Base-by-base conservation (phyloP, 208 protist species). In the Trypanosoma conorhini region DNA sequence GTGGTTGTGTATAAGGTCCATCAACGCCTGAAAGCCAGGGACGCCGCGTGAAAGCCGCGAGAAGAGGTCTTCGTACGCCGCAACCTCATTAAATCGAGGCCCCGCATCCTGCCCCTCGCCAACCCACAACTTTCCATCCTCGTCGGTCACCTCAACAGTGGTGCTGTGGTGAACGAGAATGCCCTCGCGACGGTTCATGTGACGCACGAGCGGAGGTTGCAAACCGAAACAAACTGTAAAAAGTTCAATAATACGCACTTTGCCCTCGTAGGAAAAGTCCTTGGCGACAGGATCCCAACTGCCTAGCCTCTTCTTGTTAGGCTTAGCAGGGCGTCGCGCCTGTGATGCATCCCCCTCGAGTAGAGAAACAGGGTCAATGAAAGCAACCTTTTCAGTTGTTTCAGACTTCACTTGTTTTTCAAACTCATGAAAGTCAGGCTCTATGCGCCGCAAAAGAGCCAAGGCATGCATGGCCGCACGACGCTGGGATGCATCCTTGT, bases 391-490 rank as follows among this genome's bases (percentile, higher is more conserved):
- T 40, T 79, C 72, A 0, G 26, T 56, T 12, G 30, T 26, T n/a
- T 78, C 77, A 28, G 67, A 28, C n/a, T 70, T 70, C 52, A 56
- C 22, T 62, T 62, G 72, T 70, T 26, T 85, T 57, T 77, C 66
- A 56, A 62, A 48, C 68, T 75, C 57, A 15, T 56, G 21, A 74
- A 91, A 91, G 67, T 91, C 70, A 3, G 85, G 81, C 51, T 97
- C 89, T 48, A 97, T 67, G 46, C 83, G 77, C n/a, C 67, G 61
- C 40, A 96, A 73, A 17, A 97, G 48, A n/a, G 83, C 80, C 8
- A 95, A 54, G 7, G 79, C 82, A 70, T 97, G 93, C 85, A 92
- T 89, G 0, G 93, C 82, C 15, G 90, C 93, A 3, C 86, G 85
- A 26, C 78, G 72, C 64, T 90, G 74, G 5, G 90, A 81, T 0